Base-by-base conservation (phyloP, 2,329 filamentous ascomycete genomes). In the Hypoxylon sp. region DNA sequence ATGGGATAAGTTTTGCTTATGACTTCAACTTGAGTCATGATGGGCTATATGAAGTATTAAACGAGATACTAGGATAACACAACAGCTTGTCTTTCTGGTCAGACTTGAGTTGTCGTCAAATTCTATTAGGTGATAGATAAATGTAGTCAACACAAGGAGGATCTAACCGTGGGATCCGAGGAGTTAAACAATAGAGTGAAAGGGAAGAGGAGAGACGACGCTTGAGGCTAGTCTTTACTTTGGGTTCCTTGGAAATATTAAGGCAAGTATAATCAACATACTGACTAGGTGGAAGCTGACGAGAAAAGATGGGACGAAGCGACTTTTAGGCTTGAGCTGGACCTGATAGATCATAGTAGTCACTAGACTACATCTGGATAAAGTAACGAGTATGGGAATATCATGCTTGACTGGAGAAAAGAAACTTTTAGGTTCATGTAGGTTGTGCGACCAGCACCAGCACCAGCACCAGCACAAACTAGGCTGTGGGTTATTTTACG, bases 331-430 rank as follows among this genome's bases (percentile, higher is more conserved):
- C 37, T 68, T 58, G 54, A 66, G 67, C 66, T 54, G 48, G 47
- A 29, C 48, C 67, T 71, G 70, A 70, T 52, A 72, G 67, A 37
- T 73, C 26, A 50, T 47, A 4, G 3, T 47, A 37, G 37, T 51
- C 55, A 63, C 75, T 77, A 77, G 54, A 67, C 75, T 63, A 35
- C 50, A 71, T 73, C 22, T 10, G 62, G 75, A 47, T 33, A 77
- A 72, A 73, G 67, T 76, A 73, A 73, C 74, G 73, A 76, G 59
- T n/a, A 47, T 33, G 59, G 64, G 64, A 71, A 63, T 42, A 48
- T n/a, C 24, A 50, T 9, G 19, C 17, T 31, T 26, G 44, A n/a
- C 4, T 33, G 47, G 22, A 29, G 52, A 29, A 14, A 1, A 29
- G 52, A 29, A 14, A 1, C 29, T 31, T 31, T 31, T 31, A 31